A percentile compares a stretch with the other conserved stretches of the same genome.
Conservation (phyloP, 352 stramenopile genomes). For the Globisporangium polare region DNA sequence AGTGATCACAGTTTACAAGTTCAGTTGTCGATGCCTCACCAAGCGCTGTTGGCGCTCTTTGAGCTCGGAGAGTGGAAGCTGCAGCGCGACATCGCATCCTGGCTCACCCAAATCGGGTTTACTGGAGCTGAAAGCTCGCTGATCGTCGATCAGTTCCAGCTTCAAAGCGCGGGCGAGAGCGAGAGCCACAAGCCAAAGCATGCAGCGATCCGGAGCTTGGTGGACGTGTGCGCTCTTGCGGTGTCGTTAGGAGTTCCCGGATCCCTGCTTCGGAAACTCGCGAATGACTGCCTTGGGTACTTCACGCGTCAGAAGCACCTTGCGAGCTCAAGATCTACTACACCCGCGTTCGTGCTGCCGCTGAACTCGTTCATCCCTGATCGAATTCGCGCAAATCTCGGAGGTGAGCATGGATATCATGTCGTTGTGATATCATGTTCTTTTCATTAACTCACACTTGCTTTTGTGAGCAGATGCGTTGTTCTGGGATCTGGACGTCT, state of each 20-base stretch:
- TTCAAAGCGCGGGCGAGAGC: not conserved
- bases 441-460: not conserved
- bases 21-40: not conserved
- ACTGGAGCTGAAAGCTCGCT: conserved; percentile 6
- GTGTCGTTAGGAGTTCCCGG: conserved; percentile 9
- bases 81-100: conserved; percentile 12
- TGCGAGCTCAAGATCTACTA: not conserved
- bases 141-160: conserved; percentile 10
- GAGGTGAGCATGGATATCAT: conserved; percentile 5
- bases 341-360: conserved; percentile 5
- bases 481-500: conserved; percentile 18
- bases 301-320: not conserved
- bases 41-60: conserved; percentile 9
- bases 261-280: conserved; percentile 11
- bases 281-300: conserved; percentile 6
- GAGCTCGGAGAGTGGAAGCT: conserved; percentile 20
- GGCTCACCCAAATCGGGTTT: conserved; percentile 20
- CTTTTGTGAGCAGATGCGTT: conserved; percentile 10
- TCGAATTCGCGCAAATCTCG: conserved; percentile 14
- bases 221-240: conserved; percentile 14
- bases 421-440: not conserved
- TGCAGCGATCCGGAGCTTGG: conserved; percentile 1
- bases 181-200: not conserved
- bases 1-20: not conserved
- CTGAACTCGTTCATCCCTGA: conserved; percentile 17